Percentiles rank a stretch among this genome's conserved stretches.
These are phyloP conservation scores for Dovyalis caffra DNA, from an alignment of 345 rosid genomes.

Conservation along the genomic window DNA sequence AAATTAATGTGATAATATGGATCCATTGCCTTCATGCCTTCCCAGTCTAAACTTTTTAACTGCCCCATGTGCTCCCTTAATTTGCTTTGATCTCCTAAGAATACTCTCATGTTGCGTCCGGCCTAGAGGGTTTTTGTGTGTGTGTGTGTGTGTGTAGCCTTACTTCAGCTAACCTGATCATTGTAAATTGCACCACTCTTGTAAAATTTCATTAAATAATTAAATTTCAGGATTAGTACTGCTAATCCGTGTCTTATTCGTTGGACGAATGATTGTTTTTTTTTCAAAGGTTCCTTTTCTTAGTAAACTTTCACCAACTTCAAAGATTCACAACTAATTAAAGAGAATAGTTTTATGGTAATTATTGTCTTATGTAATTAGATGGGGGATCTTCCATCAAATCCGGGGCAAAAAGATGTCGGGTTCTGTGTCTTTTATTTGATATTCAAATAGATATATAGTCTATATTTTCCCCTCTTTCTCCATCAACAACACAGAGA, in stretches of 20 bases:
- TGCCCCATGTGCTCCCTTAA: neutral
- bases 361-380: conserved; percentile 15
- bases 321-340: neutral
- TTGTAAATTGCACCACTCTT: neutral
- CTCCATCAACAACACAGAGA: conserved; percentile 21
- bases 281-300: neutral
- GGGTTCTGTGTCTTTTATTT: conserved; percentile 33
- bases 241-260: neutral
- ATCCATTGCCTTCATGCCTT: neutral
- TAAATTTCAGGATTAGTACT: neutral
- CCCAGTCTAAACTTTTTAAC: neutral
- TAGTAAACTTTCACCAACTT: neutral
- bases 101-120: neutral
- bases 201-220: neutral
- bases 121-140: neutral
- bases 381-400: conserved; percentile 28
- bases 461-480: neutral
- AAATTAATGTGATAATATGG: too few relatives aligned
- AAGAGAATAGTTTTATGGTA: neutral
- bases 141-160: too few relatives aligned
- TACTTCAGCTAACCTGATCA: neutral
- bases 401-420: conserved; percentile 34
- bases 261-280: conserved; percentile 2
- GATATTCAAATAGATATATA: conserved; percentile 8
- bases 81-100: neutral